Evolutionary conservation across 169 alveolate species (phyloP).

Genomic region (Cryptosporidium viatorum): DNA sequence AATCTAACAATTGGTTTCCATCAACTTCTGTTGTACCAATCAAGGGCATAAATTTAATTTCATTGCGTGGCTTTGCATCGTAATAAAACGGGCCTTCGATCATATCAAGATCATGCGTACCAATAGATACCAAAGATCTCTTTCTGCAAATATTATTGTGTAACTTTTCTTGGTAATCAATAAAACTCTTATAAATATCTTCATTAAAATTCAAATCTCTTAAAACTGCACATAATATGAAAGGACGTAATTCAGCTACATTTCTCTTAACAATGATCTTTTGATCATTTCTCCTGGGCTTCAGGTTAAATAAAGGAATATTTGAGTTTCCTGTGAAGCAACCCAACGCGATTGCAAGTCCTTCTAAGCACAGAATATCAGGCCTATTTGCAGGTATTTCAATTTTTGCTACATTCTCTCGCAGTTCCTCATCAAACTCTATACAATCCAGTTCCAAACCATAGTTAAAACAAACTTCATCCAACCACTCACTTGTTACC

Average conservation of each 20-base stretch:
- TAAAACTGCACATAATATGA: conserved; percentile 94
- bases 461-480: conserved; percentile 94
- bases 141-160: conserved; percentile 96
- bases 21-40: conserved; percentile 87
- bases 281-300: conserved; percentile 36
- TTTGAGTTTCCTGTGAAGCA: conserved; percentile 78
- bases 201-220: conserved; percentile 91
- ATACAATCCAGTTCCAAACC: conserved; percentile 96
- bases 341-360: conserved; percentile 86
- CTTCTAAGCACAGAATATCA: conserved; percentile 92
- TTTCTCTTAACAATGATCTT: conserved; percentile 77
- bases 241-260: conserved; percentile 87
- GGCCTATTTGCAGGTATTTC: conserved; percentile 93
- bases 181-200: conserved; percentile 91
- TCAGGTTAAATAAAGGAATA: conserved; percentile 76
- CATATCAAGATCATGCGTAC: conserved; percentile 91
- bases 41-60: conserved; percentile 92
- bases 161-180: conserved; percentile 96
- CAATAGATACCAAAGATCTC: conserved; percentile 89
- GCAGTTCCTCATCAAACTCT: conserved; percentile 84
- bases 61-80: conserved; percentile 89
- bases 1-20: conserved; percentile 86
- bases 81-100: conserved; percentile 88
- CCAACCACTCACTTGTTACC: conserved; percentile 91
- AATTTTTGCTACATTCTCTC: conserved; percentile 81